phyloP scores from a whole-genome alignment of 140 eudicot species.

The Anethum foeniculum region DNA sequence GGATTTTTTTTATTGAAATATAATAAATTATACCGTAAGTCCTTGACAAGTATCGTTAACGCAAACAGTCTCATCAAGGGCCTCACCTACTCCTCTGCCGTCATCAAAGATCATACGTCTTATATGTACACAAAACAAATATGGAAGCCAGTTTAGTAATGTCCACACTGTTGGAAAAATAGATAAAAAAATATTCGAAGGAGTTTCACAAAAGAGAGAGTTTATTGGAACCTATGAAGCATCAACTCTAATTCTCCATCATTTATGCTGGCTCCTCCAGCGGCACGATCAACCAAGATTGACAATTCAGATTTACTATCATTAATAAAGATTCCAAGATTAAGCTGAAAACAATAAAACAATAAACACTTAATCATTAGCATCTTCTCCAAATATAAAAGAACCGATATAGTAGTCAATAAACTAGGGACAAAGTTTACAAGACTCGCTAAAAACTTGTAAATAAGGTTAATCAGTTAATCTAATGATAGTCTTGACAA shows the following conservation, averaged over 20 bases:
- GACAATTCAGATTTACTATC: conserved; percentile 69
- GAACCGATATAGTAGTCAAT: neutral
- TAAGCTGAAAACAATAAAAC: conserved; percentile 43
- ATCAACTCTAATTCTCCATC: conserved; percentile 87
- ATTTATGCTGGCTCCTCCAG: conserved; percentile 83
- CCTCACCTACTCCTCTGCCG: conserved; percentile 75
- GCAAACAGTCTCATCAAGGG: conserved; percentile 80
- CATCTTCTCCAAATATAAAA: neutral
- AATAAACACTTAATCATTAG: neutral
- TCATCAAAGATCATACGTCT: conserved; percentile 73
- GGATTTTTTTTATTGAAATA: conserved; percentile 7
- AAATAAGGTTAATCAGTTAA: neutral
- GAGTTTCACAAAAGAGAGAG: neutral
- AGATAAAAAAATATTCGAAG: neutral
- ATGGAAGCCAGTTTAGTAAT: conserved; percentile 10
- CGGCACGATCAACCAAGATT: conserved; percentile 83
- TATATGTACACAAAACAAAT: conserved; percentile 1
- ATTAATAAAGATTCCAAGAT: conserved; percentile 66
- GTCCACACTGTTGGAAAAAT: neutral
- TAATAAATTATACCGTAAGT: conserved; percentile 43
- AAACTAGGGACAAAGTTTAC: neutral
- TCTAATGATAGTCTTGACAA: neutral
- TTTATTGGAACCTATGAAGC: conserved; percentile 63
- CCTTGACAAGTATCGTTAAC: conserved; percentile 55
- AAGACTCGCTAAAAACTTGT: neutral